Evolutionary conservation across 2,329 filamentous ascomycete genomes (phyloP).

Genomic region (Dendrostoma leiphaemia): DNA sequence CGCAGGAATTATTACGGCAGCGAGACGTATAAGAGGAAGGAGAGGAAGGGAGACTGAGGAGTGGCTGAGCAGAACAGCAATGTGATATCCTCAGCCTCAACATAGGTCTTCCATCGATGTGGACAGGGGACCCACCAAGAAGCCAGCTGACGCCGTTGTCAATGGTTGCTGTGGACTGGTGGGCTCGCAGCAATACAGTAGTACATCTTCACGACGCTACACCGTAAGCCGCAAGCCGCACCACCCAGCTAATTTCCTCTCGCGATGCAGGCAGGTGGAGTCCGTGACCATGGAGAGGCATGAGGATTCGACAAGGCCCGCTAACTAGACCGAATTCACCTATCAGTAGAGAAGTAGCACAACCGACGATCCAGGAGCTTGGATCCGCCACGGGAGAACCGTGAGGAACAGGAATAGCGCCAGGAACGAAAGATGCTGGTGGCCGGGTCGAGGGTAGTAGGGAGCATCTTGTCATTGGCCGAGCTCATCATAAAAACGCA

Average conservation of each 20-base stretch:
- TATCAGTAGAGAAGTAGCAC: no score
- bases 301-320: neutral
- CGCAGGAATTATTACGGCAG: constrained; percentile 23
- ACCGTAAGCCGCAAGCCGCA: neutral
- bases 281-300: no score
- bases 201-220: neutral
- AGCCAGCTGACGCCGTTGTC: no score
- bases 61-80: no score
- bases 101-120: no score
- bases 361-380: no score
- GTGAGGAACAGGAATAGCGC: constrained; percentile 12
- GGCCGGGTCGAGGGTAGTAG: neutral
- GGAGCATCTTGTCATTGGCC: neutral
- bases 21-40: no score
- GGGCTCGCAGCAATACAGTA: neutral
- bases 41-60: constrained; percentile 16
- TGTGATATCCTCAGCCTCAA: no score
- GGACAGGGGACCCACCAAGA: no score
- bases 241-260: constrained; percentile 1
- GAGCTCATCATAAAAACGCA: neutral
- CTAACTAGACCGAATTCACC: neutral
- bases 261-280: neutral
- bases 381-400: neutral
- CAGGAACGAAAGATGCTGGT: neutral
- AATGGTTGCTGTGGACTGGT: neutral